A percentile compares a stretch with the other conserved stretches of the same genome.
Conservation (phyloP, 306 rosid genomes). For the Ormosia emarginata region DNA sequence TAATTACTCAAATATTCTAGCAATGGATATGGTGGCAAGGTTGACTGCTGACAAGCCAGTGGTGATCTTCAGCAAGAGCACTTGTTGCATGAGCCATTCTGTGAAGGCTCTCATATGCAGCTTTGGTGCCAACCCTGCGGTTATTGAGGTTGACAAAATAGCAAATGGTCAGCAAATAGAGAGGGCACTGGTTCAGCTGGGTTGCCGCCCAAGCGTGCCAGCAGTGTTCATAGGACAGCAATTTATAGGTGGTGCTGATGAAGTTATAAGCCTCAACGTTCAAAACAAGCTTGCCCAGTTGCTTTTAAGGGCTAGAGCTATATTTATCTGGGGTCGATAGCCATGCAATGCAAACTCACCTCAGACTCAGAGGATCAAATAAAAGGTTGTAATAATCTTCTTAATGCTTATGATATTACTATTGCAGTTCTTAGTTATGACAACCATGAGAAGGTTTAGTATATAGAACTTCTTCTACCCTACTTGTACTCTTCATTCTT, state of each 20-base stretch:
- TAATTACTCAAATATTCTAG: not conserved
- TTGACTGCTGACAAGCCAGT: conserved; percentile 48
- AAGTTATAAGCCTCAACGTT: conserved; percentile 45
- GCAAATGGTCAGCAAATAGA: conserved; percentile 42
- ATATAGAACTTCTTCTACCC: not conserved
- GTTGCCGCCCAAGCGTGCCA: conserved; percentile 46
- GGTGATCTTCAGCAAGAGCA: conserved; percentile 51
- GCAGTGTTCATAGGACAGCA: conserved; percentile 51
- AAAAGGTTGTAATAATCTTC: not conserved
- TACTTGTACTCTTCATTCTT: not conserved
- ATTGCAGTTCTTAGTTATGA: not conserved
- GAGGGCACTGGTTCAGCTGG: conserved; percentile 21
- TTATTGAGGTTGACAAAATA: conserved; percentile 39
- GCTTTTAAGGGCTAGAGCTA: conserved; percentile 51
- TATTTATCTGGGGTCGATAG: conserved; percentile 32
- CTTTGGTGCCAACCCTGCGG: conserved; percentile 48
- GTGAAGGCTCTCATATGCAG: conserved; percentile 36
- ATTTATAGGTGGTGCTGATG: conserved; percentile 45
- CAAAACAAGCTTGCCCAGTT: conserved; percentile 38
- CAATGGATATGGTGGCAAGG: conserved; percentile 38
- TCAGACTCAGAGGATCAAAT: not conserved
- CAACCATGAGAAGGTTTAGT: not conserved
- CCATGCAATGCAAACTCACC: conserved; percentile 5
- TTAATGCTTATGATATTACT: not conserved
- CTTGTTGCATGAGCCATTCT: conserved; percentile 37